Evolutionary conservation across 257 asterid species (phyloP), one percentile per base, ranked within the genome.

Genomic region (Capsicum pubescens): DNA sequence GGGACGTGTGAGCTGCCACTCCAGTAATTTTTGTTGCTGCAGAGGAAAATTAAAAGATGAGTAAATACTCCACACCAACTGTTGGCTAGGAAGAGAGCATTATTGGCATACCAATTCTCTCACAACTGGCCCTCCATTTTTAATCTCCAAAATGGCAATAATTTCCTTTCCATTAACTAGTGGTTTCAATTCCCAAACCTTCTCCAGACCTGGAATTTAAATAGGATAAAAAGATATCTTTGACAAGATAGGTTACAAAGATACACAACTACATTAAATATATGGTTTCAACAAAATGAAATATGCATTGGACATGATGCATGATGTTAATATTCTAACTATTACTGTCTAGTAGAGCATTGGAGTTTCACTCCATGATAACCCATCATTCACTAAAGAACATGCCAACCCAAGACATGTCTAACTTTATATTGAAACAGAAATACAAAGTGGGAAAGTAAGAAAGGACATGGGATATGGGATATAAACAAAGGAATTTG

Each of bases 1-100:
- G 19, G 98, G 98, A 81, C 91, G 85, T 13, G 98, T 94, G 17
- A 95, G 97, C 84, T 95, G 98, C 98, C 97, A 95, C 84, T 93
- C 91, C 6, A 91, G 78, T 74, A 91, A 79, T 79, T 93, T 94
- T 82, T 92, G 89, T 92, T 91, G 96, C 99, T 95, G 92, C 79
- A 26, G 52, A 76, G 48, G 67, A 66, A 68, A 80, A 21, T 48
- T 36, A 61, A 39, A 32, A 48, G 8, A 81, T 36, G 10, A 61
- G 81, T 17, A 52, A 57, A 74, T 74, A 74, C 80, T n/a, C n/a
- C n/a, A n/a, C 7, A 50, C 80, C 9, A 21, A 66, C 42, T 26
- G 10, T 19, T 4, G 8, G 63, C 54, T 5, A 63, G 59, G 54
- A 60, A 82, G 48, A 79, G 32, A 79, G 79, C 35, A 79, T 12